Evolutionary conservation across 1,284 basidiomycete species (phyloP), one percentile per base, ranked within the genome.

Genomic region (Fomitopsis pinicola): DNA sequence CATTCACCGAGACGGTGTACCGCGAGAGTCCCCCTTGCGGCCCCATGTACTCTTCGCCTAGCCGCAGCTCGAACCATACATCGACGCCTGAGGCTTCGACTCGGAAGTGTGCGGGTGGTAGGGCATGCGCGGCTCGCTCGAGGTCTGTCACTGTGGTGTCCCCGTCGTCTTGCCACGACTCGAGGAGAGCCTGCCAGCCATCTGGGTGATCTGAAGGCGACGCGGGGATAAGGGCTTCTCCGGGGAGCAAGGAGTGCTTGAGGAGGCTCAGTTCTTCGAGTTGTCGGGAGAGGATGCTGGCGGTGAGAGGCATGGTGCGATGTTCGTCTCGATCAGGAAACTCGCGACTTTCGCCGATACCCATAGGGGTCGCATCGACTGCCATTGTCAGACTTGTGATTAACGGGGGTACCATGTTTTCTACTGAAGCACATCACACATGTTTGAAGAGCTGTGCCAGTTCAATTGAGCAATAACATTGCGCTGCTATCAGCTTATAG

Each of bases 221-320:
- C 1, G 78, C 58, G 58, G 85, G 80, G 0, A 68, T 61, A 38
- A 90, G 69, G 0, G 67, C 46, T 74, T 91, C 88, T 2, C 77
- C 80, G 0, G 86, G 84, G 8, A 91, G 76, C 1, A 91, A 77
- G 0, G 87, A 88, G 40, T 79, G 83, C 58, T 74, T 75, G 9
- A 87, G 77, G 35, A 87, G 72, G 48, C 81, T 76, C 0, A 87
- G 72, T 67, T 87, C 84, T 69, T 81, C 80, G 28, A 84, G 72
- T n/a, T 67, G 66, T 42, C 52, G 61, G 10, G 22, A 36, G 55
- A 59, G 53, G 12, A 35, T 59, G 48, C 14, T 45, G 8, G 52
- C 36, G 52, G 61, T 57, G 19, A 48, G 48, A 19, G 55, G 28
- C 59, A 61, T 61, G 42, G 28, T 58, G 45, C 22, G 45, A 48